Conservation (phyloP, 2,329 filamentous ascomycete genomes). For the Lecanoromycetidae sp. region DNA sequence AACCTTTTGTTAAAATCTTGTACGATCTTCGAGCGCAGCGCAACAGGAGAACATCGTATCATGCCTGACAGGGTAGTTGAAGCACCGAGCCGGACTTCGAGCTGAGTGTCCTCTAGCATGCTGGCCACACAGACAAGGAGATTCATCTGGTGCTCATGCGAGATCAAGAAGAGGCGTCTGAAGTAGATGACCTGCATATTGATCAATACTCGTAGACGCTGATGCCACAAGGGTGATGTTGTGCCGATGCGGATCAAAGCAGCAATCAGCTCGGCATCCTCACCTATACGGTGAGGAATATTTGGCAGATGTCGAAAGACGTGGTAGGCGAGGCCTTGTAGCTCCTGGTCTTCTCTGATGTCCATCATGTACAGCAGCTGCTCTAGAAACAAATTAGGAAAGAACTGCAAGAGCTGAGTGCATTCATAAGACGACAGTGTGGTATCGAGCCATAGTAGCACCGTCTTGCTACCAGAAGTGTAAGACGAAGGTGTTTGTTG, state of each 20-base stretch:
- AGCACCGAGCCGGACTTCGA: conserved; percentile 90
- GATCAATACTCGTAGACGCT: conserved; percentile 83
- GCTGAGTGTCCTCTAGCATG: conserved; percentile 84
- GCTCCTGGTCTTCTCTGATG: conserved; percentile 92
- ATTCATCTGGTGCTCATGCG: conserved; percentile 58
- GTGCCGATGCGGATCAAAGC: conserved; percentile 80
- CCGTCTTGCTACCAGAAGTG: conserved; percentile 91
- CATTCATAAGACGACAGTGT: conserved; percentile 88
- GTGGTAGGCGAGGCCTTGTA: conserved; percentile 88
- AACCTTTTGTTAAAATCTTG: conserved; percentile 65
- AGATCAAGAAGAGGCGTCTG: conserved; percentile 81
- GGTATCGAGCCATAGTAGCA: conserved; percentile 86
- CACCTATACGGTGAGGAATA: conserved; percentile 77
- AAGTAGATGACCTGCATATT: conserved; percentile 99
- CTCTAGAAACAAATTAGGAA: conserved; percentile 77
- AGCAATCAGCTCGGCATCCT: conserved; percentile 73
- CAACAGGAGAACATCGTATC: conserved; percentile 85
- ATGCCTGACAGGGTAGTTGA: conserved; percentile 88
- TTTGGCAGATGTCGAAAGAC: conserved; percentile 95
- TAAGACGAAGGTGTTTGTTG: conserved; percentile 91
- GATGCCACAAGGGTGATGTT: conserved; percentile 80
- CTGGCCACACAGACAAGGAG: conserved; percentile 88
- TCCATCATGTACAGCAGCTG: conserved; percentile 99
- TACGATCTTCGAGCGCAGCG: conserved; percentile 68
- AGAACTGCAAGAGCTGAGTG: conserved; percentile 80